Percentiles rank a stretch among this genome's conserved stretches.
phyloP scores from a whole-genome alignment of 1,284 basidiomycete species.

The Ustilago hordei region DNA sequence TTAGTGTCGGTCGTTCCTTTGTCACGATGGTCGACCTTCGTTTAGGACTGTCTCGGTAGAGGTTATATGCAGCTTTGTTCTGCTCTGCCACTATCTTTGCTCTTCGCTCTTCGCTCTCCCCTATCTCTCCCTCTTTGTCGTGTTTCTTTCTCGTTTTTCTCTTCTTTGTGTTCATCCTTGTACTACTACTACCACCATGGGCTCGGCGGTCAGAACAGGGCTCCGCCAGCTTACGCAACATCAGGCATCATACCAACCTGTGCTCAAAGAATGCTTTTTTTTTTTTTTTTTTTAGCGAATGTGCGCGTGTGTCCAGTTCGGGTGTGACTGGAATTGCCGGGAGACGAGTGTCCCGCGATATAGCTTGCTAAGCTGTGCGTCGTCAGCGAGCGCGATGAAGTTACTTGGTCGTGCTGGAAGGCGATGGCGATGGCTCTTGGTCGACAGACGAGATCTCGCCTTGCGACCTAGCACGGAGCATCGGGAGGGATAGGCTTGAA shows the following conservation, averaged over 20 bases:
- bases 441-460: background rate
- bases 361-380: too few relatives aligned
- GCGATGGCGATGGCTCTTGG: background rate
- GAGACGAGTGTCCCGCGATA: background rate
- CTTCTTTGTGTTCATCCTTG: constrained; percentile 59
- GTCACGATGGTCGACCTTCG: constrained; percentile 5
- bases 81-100: constrained; percentile 11
- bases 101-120: constrained; percentile 8
- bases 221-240: constrained; percentile 53
- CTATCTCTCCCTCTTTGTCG: constrained; percentile 7
- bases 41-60: constrained; percentile 27
- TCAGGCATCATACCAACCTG: constrained; percentile 56
- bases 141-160: constrained; percentile 29
- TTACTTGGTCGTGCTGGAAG: too few relatives aligned
- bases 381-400: too few relatives aligned
- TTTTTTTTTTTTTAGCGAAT: background rate
- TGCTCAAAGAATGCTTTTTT: constrained; percentile 7
- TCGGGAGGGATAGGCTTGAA: background rate
- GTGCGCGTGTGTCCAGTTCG: constrained; percentile 1
- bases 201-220: constrained; percentile 58
- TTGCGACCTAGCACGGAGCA: background rate
- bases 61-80: background rate
- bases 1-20: background rate
- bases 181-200: constrained; percentile 60
- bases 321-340: background rate